Percentiles rank a stretch among this genome's conserved stretches.
Conservation (phyloP, 78 protist genomes). For the Bodo saltans region DNA sequence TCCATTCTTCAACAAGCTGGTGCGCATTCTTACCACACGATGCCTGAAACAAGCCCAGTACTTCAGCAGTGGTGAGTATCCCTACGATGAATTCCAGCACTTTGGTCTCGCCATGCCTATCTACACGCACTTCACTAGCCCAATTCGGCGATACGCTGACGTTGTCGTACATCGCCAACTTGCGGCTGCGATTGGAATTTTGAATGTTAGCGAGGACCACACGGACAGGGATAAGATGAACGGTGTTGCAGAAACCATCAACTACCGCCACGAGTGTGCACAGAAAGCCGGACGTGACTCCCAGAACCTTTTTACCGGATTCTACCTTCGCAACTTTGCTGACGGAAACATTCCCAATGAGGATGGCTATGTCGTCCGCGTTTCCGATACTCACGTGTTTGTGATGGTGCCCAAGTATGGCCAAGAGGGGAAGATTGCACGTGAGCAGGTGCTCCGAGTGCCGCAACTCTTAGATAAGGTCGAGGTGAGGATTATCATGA, state of each 20-base stretch:
- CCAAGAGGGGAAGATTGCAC: neutral
- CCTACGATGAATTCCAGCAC: slow-evolving; percentile 62
- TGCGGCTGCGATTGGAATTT: slow-evolving; percentile 29
- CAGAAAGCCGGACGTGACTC: slow-evolving; percentile 26
- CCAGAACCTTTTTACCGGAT: neutral
- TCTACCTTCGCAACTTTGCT: neutral
- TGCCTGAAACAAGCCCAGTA: slow-evolving; percentile 85
- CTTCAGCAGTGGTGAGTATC: slow-evolving; percentile 58
- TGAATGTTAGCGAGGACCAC: neutral
- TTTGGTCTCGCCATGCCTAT: slow-evolving; percentile 84
- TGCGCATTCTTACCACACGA: slow-evolving; percentile 76
- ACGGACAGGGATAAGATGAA: neutral
- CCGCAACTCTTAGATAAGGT: too few species aligned
- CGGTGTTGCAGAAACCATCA: neutral
- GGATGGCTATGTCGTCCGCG: slow-evolving; percentile 42
- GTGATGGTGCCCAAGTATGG: slow-evolving; percentile 40
- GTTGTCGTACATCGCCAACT: slow-evolving; percentile 43
- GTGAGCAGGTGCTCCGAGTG: neutral
- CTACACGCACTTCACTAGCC: slow-evolving; percentile 99
- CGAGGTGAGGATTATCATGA: too few species aligned
- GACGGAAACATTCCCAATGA: neutral
- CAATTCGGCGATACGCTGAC: slow-evolving; percentile 85
- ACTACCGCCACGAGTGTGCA: neutral
- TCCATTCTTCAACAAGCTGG: slow-evolving; percentile 65
- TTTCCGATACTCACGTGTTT: neutral